Percentiles rank a stretch among this genome's conserved stretches.
Conservation (phyloP, 1,284 basidiomycete species). For the Quambalaria eucalypti region DNA sequence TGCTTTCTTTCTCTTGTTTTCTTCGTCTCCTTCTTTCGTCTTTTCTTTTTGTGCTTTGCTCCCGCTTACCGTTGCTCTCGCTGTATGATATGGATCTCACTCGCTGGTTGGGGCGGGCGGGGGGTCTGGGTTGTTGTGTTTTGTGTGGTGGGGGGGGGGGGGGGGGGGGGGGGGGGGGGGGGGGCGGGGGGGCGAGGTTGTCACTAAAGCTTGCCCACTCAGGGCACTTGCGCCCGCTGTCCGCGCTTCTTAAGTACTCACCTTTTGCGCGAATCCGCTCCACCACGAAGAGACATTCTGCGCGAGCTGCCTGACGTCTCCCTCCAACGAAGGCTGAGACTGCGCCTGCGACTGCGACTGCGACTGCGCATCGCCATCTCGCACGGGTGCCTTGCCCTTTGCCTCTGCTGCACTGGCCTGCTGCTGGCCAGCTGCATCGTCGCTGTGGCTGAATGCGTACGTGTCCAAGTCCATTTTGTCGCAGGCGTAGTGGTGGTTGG, state of each 20-base stretch:
- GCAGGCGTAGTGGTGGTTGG: too few species aligned
- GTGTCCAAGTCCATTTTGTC: too few species aligned
- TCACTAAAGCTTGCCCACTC: conserved; percentile 62
- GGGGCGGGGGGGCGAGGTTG: conserved; percentile 59
- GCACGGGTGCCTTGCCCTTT: too few species aligned
- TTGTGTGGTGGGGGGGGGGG: conserved; percentile 10
- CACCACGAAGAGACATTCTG: conserved; percentile 40
- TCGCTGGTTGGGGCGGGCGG: conserved; percentile 31
- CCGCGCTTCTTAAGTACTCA: conserved; percentile 2
- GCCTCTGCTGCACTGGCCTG: too few species aligned
- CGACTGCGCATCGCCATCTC: too few species aligned
- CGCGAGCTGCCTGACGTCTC: conserved; percentile 34
- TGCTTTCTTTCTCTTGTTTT: background rate
- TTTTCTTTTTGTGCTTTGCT: background rate
- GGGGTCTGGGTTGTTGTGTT: conserved; percentile 24
- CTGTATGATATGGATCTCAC: conserved; percentile 27
- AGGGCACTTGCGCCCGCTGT: conserved; percentile 52
- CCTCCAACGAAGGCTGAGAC: conserved; percentile 32
- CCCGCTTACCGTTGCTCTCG: conserved; percentile 31
- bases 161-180: background rate
- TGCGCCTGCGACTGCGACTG: too few species aligned
- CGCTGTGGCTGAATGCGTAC: too few species aligned
- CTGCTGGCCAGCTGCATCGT: too few species aligned
- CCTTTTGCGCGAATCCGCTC: conserved; percentile 34
- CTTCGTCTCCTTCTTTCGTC: background rate